Evolutionary conservation across 2,329 filamentous ascomycete genomes (phyloP).

Genomic region (Aureobasidium sp.): DNA sequence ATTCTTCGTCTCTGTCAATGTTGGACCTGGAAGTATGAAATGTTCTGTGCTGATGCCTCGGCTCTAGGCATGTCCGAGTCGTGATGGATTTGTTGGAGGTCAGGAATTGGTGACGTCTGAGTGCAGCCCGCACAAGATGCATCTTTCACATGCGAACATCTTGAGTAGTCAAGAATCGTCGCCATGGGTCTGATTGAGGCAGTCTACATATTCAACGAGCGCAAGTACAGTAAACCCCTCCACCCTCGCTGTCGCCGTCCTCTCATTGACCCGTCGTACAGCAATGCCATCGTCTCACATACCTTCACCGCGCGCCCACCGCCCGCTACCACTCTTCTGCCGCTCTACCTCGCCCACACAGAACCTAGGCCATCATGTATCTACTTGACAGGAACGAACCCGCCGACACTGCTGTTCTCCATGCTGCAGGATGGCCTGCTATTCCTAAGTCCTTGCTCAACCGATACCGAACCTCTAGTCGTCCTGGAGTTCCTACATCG

Average conservation of each 20-base stretch:
- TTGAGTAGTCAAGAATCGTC: neutral
- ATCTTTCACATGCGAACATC: constrained; percentile 14
- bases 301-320: constrained; percentile 78
- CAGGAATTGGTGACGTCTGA: neutral
- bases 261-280: constrained; percentile 31
- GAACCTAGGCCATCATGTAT: constrained; percentile 76
- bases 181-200: constrained; percentile 74
- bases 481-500: constrained; percentile 93
- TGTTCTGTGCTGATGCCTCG: neutral
- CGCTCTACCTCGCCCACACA: constrained; percentile 79
- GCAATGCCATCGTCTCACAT: constrained; percentile 79
- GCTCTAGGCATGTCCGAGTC: neutral
- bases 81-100: neutral
- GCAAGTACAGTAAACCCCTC: constrained; percentile 58
- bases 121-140: neutral
- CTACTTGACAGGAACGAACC: constrained; percentile 73
- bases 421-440: constrained; percentile 81
- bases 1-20: neutral
- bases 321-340: constrained; percentile 66
- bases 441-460: constrained; percentile 75
- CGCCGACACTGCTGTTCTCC: constrained; percentile 82
- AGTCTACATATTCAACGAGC: constrained; percentile 93
- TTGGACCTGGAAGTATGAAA: no score
- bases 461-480: constrained; percentile 81
- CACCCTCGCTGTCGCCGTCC: neutral